phyloP scores from a whole-genome alignment of 257 asterid species.

The Lycium ferocissimum region DNA sequence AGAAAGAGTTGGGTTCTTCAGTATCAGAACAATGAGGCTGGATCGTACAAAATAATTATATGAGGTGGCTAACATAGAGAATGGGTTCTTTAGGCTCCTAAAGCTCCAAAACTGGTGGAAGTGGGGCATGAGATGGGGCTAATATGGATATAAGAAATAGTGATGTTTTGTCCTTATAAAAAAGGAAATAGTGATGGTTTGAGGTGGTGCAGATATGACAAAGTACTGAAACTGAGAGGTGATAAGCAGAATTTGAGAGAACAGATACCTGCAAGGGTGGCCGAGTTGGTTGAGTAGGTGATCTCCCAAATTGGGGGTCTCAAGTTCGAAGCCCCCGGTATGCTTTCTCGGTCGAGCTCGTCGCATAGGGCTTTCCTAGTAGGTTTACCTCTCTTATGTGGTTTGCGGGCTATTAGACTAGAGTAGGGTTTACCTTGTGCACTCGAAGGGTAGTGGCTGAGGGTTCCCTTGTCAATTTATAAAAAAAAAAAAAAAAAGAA shows the following conservation, averaged over 20 bases:
- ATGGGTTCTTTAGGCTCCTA: not conserved
- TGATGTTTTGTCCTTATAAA: not conserved
- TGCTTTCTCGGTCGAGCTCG: no score
- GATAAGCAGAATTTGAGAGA: conserved; percentile 7
- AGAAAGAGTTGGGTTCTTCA: not conserved
- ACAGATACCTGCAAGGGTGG: not conserved
- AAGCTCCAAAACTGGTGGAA: not conserved
- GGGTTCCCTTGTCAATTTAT: no score
- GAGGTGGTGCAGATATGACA: conserved; percentile 5
- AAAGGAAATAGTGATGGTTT: not conserved
- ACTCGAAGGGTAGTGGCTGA: no score
- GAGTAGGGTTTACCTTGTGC: no score
- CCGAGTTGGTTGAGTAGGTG: no score
- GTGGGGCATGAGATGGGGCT: not conserved
- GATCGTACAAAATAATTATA: not conserved
- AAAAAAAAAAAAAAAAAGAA: not conserved
- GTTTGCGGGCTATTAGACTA: no score
- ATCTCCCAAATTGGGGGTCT: no score
- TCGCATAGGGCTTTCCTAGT: no score
- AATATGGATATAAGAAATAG: conserved; percentile 1
- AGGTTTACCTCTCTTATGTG: no score
- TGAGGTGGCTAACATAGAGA: not conserved
- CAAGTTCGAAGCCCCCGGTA: no score
- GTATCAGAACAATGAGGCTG: not conserved
- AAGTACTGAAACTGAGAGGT: not conserved